phyloP scores from a whole-genome alignment of 2,329 filamentous ascomycete genomes.

The Allantophomopsis lycopodina region DNA sequence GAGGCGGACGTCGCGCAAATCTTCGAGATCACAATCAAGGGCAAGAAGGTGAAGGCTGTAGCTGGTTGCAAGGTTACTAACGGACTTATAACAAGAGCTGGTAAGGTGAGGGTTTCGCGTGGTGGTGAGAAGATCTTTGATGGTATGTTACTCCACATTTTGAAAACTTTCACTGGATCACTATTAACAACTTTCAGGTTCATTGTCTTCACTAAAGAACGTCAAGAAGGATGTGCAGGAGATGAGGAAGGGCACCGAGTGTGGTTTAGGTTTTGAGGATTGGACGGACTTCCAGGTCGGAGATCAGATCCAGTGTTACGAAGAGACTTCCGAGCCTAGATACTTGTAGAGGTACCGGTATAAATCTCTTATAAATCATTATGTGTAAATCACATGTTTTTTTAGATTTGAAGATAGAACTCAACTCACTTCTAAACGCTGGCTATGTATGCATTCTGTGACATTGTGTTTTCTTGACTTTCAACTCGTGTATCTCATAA shows the following conservation, averaged over 20 bases:
- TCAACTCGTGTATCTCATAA: no score
- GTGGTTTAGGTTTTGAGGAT: conserved; percentile 70
- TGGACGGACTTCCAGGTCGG: conserved; percentile 71
- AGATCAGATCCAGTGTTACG: conserved; percentile 79
- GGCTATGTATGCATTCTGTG: no score
- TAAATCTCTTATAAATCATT: no score
- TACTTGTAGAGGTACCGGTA: conserved; percentile 11
- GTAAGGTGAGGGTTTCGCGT: conserved; percentile 59
- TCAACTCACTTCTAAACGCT: no score
- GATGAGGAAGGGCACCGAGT: conserved; percentile 88
- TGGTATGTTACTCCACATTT: conserved; percentile 42
- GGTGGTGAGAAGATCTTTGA: conserved; percentile 61
- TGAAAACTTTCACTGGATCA: neutral
- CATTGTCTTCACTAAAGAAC: conserved; percentile 71
- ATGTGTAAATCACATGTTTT: no score
- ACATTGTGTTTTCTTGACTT: no score
- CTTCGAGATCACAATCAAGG: conserved; percentile 73
- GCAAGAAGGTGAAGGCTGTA: conserved; percentile 56
- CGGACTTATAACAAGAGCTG: conserved; percentile 51
- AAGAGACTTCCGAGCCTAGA: conserved; percentile 59
- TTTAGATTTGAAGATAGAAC: no score
- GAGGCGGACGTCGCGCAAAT: conserved; percentile 77
- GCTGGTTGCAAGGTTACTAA: conserved; percentile 84
- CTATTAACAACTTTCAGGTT: conserved; percentile 35
- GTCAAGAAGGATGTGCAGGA: conserved; percentile 83